Percentiles rank a stretch among this genome's conserved stretches.
Evolutionary conservation across 345 rosid species (phyloP).

Genomic region (Brassica napus): DNA sequence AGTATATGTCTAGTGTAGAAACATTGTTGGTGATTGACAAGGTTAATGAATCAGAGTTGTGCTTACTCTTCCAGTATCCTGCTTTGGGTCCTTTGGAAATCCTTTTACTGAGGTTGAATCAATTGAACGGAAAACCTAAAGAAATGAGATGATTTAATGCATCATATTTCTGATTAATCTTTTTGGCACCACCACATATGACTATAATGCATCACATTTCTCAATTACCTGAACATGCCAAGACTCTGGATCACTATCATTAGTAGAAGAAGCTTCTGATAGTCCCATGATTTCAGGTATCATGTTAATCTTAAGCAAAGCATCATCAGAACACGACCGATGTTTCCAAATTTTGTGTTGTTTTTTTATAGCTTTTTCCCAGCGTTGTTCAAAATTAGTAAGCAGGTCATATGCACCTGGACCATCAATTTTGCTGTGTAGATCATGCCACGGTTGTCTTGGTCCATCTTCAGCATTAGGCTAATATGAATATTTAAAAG

Average conservation of each 20-base stretch:
- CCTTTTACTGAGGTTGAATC: not conserved
- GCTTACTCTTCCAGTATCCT: conserved; percentile 67
- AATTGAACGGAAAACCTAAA: conserved; percentile 39
- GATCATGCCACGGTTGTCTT: conserved; percentile 97
- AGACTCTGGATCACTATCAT: conserved; percentile 60
- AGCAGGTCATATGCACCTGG: conserved; percentile 93
- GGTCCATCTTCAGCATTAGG: conserved; percentile 58
- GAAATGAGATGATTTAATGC: not conserved
- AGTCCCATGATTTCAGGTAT: conserved; percentile 48
- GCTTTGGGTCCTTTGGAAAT: conserved; percentile 40
- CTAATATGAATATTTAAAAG: conserved; percentile 36
- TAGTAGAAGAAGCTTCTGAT: conserved; percentile 44
- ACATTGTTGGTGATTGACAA: not conserved
- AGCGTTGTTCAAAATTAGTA: conserved; percentile 83
- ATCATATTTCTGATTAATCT: conserved; percentile 2
- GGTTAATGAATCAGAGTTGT: not conserved
- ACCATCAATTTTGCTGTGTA: conserved; percentile 81
- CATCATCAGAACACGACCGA: conserved; percentile 59
- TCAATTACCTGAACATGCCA: conserved; percentile 80
- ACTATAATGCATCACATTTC: conserved; percentile 2
- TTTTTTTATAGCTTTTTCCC: conserved; percentile 72
- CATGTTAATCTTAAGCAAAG: conserved; percentile 73
- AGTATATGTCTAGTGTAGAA: not conserved
- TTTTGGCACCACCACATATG: not conserved
- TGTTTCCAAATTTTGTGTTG: conserved; percentile 62